These are phyloP conservation scores for Barbarea vulgaris DNA, from an alignment of 345 rosid species.

Conservation along the genomic window DNA sequence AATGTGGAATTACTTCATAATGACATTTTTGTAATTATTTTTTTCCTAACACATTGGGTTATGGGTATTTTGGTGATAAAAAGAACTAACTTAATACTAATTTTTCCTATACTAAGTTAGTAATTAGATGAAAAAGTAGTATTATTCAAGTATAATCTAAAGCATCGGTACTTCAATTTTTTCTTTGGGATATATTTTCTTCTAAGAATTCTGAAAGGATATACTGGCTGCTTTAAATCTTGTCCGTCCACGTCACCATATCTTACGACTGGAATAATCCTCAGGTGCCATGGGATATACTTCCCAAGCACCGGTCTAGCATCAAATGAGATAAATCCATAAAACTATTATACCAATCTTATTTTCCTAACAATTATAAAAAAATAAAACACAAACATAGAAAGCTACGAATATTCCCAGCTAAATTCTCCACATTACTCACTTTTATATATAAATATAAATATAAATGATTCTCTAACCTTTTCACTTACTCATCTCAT, in stretches of 20 bases:
- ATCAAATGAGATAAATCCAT: not conserved
- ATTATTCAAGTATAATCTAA: too few species aligned
- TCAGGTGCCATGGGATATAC: conserved; percentile 38
- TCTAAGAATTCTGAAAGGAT: not conserved
- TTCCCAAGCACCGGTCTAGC: conserved; percentile 2
- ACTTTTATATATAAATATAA: conserved; percentile 14
- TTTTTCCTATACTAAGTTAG: too few species aligned
- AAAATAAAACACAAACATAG: not conserved
- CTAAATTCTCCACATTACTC: conserved; percentile 25
- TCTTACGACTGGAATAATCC: conserved; percentile 19
- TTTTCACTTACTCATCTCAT: conserved; percentile 5
- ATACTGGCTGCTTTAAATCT: not conserved
- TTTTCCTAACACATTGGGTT: too few species aligned
- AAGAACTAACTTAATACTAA: too few species aligned
- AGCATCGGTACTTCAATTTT: too few species aligned
- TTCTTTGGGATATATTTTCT: too few species aligned
- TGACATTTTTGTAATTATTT: too few species aligned
- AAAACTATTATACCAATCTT: not conserved
- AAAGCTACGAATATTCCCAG: conserved; percentile 36
- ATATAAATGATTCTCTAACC: conserved; percentile 25
- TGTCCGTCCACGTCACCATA: conserved; percentile 20
- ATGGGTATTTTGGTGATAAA: too few species aligned
- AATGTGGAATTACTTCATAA: too few species aligned
- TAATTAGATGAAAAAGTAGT: too few species aligned
- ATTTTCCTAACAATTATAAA: not conserved